A percentile compares a stretch with the other conserved stretches of the same genome.
Conservation (phyloP, 75 land plant species). For the Adiantum capillusveneris region DNA sequence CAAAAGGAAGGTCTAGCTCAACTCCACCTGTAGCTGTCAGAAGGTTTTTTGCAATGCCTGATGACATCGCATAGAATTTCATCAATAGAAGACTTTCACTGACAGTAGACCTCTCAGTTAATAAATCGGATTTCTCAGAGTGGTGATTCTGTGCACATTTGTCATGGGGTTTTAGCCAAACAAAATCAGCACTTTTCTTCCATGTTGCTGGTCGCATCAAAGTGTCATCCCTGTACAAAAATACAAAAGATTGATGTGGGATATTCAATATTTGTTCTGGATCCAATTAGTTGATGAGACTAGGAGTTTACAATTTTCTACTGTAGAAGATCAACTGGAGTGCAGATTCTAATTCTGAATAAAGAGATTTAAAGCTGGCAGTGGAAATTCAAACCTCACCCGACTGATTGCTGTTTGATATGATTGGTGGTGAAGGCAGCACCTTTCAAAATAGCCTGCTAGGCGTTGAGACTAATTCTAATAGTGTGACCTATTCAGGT, state of each 20-base stretch:
- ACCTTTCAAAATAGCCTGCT: too few species aligned
- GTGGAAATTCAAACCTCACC: too few species aligned
- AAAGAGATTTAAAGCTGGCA: too few species aligned
- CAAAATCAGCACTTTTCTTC: conserved; percentile 14
- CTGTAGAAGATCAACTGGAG: too few species aligned
- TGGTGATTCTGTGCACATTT: background rate
- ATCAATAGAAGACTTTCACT: conserved; percentile 53
- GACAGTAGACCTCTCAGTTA: conserved; percentile 49
- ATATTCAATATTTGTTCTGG: too few species aligned
- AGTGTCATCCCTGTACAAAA: background rate
- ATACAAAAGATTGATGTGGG: background rate
- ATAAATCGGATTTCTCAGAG: background rate
- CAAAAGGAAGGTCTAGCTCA: conserved; percentile 56
- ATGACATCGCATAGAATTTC: conserved; percentile 66
- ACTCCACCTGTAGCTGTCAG: conserved; percentile 41
- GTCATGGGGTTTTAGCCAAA: conserved; percentile 18
- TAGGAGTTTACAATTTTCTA: too few species aligned
- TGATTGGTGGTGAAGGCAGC: too few species aligned
- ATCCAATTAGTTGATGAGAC: too few species aligned
- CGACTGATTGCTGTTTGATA: too few species aligned
- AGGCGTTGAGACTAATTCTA: too few species aligned
- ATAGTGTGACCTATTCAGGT: too few species aligned
- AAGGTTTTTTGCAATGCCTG: conserved; percentile 42
- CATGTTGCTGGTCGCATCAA: conserved; percentile 39
- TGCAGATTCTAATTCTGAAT: too few species aligned